phyloP scores from a whole-genome alignment of 1,139 yeast species.

The Arxiozyma bovina region DNA sequence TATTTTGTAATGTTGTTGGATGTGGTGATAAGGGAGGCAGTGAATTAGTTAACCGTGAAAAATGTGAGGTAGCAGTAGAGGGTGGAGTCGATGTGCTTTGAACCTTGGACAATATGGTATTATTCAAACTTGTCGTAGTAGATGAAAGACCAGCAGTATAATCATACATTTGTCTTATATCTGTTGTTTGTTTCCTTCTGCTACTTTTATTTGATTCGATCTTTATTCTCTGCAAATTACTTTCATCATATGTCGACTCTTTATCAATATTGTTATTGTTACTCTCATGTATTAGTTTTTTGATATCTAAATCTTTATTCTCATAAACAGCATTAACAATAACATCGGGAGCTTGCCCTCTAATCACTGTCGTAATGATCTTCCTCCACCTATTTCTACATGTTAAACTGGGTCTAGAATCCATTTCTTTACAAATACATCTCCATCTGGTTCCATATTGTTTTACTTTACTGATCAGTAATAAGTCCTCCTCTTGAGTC shows the following conservation, averaged over 20 bases:
- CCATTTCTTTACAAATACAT: constrained; percentile 60
- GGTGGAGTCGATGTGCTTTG: background rate
- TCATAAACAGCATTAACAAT: constrained; percentile 29
- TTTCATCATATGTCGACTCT: background rate
- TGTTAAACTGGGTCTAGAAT: constrained; percentile 78
- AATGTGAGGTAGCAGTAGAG: background rate
- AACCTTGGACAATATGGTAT: background rate
- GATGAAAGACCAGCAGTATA: background rate
- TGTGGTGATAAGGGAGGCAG: background rate
- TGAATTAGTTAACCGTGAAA: background rate
- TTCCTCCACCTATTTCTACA: constrained; percentile 92
- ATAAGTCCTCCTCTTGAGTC: constrained; percentile 69
- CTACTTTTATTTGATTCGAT: background rate
- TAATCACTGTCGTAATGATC: constrained; percentile 64
- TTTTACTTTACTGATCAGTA: constrained; percentile 56
- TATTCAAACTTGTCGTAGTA: background rate
- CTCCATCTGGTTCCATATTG: constrained; percentile 88
- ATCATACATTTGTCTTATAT: background rate
- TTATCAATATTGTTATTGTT: background rate
- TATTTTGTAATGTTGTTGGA: background rate
- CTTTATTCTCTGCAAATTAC: background rate
- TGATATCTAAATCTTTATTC: constrained; percentile 26
- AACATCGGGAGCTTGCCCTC: constrained; percentile 36
- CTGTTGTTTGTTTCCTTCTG: background rate
- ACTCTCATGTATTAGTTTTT: background rate